A percentile compares a stretch with the other conserved stretches of the same genome.
These are phyloP conservation scores for Hura crepitans DNA, from an alignment of 441 rosid species.

Conservation along the genomic window DNA sequence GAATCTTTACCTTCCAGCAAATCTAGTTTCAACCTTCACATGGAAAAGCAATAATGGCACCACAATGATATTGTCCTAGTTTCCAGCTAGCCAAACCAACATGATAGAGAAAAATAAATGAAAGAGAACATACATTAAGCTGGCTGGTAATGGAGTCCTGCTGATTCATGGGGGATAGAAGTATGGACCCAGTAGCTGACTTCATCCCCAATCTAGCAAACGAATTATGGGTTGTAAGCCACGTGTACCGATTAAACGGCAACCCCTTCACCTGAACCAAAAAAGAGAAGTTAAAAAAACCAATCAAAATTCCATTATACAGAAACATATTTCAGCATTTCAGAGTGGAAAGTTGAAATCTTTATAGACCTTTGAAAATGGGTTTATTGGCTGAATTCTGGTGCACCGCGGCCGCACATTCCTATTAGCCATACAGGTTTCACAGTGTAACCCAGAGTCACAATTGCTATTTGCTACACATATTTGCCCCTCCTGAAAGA, in stretches of 20 bases:
- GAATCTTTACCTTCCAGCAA: conserved; percentile 10
- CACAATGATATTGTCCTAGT: not conserved
- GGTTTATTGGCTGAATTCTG: conserved; percentile 59
- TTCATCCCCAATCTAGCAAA: conserved; percentile 48
- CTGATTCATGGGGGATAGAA: conserved; percentile 61
- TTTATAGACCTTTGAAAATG: conserved; percentile 59
- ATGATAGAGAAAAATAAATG: not conserved
- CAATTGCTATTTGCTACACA: conserved; percentile 53
- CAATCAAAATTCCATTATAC: not conserved
- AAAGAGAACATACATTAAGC: conserved; percentile 47
- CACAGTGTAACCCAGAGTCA: conserved; percentile 69
- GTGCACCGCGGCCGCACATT: conserved; percentile 65
- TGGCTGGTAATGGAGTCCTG: conserved; percentile 76
- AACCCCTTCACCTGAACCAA: conserved; percentile 62
- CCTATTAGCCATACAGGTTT: conserved; percentile 59
- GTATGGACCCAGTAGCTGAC: conserved; percentile 47
- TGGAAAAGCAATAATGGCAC: conserved; percentile 15
- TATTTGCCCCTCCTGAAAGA: conserved; percentile 56
- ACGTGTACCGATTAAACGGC: conserved; percentile 74
- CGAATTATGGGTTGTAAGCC: conserved; percentile 88
- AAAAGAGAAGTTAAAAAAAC: not conserved
- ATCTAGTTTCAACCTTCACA: not conserved
- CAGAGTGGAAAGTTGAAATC: not conserved
- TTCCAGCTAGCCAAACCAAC: conserved; percentile 15
- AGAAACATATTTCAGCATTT: not conserved